phyloP scores from a whole-genome alignment of 192 early-diverging fungal genomes.

The Entrophospora sp. region DNA sequence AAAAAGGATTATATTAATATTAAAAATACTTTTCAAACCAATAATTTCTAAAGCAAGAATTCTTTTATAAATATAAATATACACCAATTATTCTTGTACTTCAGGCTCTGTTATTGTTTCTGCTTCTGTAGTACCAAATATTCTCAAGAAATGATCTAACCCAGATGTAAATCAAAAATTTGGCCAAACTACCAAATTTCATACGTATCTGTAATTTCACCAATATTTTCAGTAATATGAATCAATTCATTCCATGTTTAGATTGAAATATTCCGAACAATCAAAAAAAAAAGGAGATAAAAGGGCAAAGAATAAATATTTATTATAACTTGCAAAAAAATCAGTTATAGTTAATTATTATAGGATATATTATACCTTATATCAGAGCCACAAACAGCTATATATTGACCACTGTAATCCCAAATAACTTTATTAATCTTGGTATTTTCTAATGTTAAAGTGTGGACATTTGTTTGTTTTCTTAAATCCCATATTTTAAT shows the following conservation, averaged over 20 bases:
- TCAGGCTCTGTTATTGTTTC: too few species aligned
- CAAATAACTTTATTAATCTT: slow-evolving; percentile 58
- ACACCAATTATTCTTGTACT: too few species aligned
- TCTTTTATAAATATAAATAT: too few species aligned
- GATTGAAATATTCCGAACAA: slow-evolving; percentile 49
- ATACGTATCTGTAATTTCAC: slow-evolving; percentile 48
- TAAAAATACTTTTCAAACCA: too few species aligned
- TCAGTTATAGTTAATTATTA: not conserved
- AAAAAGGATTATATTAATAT: too few species aligned
- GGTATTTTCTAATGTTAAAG: slow-evolving; percentile 46
- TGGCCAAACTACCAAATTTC: slow-evolving; percentile 48
- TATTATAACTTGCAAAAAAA: not conserved
- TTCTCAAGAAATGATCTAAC: too few species aligned
- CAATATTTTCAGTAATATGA: slow-evolving; percentile 39
- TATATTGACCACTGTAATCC: slow-evolving; percentile 78
- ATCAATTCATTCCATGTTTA: slow-evolving; percentile 54
- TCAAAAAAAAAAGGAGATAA: not conserved
- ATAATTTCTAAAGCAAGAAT: too few species aligned
- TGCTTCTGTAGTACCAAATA: too few species aligned
- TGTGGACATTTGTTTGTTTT: slow-evolving; percentile 66
- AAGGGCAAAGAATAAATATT: too few species aligned
- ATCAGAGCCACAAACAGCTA: slow-evolving; percentile 63
- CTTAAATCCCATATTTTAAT: slow-evolving; percentile 93
- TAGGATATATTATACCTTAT: slow-evolving; percentile 26
- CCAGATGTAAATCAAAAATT: slow-evolving; percentile 42